A percentile compares a stretch with the other conserved stretches of the same genome.
Conservation (phyloP, 2,329 filamentous ascomycete genomes). For the Colletotrichum spaethianum region DNA sequence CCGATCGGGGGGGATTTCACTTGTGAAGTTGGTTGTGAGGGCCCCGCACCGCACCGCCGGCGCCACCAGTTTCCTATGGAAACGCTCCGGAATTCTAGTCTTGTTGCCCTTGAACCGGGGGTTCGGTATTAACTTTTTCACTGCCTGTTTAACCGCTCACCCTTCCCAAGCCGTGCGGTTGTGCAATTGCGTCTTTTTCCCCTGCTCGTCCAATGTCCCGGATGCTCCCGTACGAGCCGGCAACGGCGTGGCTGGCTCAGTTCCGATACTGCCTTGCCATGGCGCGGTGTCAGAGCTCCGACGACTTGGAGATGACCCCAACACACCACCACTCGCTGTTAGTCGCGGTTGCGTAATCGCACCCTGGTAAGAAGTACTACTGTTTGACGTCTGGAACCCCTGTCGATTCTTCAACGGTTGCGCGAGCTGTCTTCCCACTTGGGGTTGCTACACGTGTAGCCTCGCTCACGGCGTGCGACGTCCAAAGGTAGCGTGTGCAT, state of each 20-base stretch:
- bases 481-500: not conserved
- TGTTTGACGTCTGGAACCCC: not conserved
- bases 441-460: not conserved
- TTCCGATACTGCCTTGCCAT: not conserved
- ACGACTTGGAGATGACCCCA: slow-evolving; percentile 11
- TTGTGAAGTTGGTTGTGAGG: not conserved
- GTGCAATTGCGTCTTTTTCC: slow-evolving; percentile 1
- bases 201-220: not conserved
- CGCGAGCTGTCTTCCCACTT: slow-evolving; percentile 1
- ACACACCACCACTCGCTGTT: slow-evolving; percentile 13
- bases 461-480: not conserved
- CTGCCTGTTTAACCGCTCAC: not conserved
- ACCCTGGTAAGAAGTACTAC: not conserved
- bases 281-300: slow-evolving; percentile 4
- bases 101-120: not conserved
- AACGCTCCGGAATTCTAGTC: not conserved
- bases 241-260: slow-evolving; percentile 6
- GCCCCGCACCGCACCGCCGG: slow-evolving; percentile 20
- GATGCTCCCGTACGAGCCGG: slow-evolving; percentile 1
- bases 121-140: not conserved
- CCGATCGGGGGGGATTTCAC: slow-evolving; percentile 8
- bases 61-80: not conserved
- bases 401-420: slow-evolving; percentile 8
- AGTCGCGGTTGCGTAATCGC: slow-evolving; percentile 9
- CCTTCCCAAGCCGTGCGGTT: not conserved